Evolutionary conservation across 805 yeast genomes (phyloP).

Genomic region (Brettanomyces sp.): DNA sequence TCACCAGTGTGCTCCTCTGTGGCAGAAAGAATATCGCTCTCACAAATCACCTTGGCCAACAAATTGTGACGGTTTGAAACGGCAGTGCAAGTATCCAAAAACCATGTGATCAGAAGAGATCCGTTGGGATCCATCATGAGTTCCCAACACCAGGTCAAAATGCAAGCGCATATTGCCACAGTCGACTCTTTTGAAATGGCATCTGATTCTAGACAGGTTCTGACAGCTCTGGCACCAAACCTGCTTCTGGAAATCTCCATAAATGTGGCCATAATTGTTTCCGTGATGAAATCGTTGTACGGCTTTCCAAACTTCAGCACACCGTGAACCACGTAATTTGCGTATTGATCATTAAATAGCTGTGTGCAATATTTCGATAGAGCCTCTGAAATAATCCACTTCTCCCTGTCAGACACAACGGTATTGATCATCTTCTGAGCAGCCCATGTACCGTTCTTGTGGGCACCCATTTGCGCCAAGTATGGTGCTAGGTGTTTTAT

Average conservation of each 20-base stretch:
- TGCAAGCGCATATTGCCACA: conserved; percentile 63
- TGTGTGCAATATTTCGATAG: conserved; percentile 77
- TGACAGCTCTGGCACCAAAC: conserved; percentile 89
- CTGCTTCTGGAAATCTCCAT: conserved; percentile 77
- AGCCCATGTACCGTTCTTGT: conserved; percentile 99
- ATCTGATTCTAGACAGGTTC: conserved; percentile 85
- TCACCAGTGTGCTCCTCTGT: conserved; percentile 1
- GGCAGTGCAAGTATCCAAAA: conserved; percentile 67
- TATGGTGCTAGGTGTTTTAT: conserved; percentile 67
- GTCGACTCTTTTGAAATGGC: conserved; percentile 60
- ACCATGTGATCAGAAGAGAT: conserved; percentile 85
- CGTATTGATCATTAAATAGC: conserved; percentile 89
- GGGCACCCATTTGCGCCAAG: conserved; percentile 86
- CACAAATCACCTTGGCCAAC: conserved; percentile 26
- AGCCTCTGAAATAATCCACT: conserved; percentile 54
- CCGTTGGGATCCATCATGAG: conserved; percentile 82
- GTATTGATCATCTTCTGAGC: conserved; percentile 89
- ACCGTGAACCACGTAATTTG: conserved; percentile 92
- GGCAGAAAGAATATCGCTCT: conserved; percentile 7
- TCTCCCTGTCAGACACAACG: conserved; percentile 49
- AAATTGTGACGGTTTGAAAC: conserved; percentile 56
- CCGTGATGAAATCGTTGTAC: conserved; percentile 82
- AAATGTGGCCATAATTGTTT: conserved; percentile 68
- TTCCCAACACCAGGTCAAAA: conserved; percentile 68
- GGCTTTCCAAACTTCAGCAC: conserved; percentile 82